Percentiles rank a stretch among this genome's conserved stretches.
These are phyloP conservation scores for Dothiorella sarmentorum DNA, from an alignment of 2,329 filamentous ascomycete genomes.

Conservation along the genomic window DNA sequence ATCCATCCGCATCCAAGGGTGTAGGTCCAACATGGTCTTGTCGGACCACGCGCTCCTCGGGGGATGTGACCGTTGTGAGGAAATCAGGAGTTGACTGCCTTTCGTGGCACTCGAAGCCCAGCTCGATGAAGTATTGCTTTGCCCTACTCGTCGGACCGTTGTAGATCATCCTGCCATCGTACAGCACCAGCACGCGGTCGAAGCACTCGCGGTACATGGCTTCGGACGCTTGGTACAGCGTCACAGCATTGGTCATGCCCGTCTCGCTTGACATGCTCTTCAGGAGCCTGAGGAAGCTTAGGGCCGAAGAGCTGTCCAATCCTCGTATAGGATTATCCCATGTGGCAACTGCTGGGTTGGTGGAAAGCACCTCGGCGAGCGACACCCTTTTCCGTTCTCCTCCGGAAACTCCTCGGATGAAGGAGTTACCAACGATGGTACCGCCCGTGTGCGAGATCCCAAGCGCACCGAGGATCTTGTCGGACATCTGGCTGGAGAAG, in stretches of 20 bases:
- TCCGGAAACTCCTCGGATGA: slow-evolving; percentile 59
- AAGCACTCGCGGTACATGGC: slow-evolving; percentile 39
- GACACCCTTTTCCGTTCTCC: slow-evolving; percentile 49
- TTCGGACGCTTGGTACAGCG: slow-evolving; percentile 65
- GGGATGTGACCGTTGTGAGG: slow-evolving; percentile 66
- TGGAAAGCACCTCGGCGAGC: slow-evolving; percentile 49
- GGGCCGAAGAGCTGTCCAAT: slow-evolving; percentile 68
- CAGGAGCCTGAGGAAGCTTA: slow-evolving; percentile 68
- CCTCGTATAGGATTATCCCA: slow-evolving; percentile 66
- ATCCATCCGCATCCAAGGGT: slow-evolving; percentile 54
- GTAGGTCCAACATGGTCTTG: slow-evolving; percentile 56
- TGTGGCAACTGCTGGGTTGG: slow-evolving; percentile 33
- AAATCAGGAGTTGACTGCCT: slow-evolving; percentile 69
- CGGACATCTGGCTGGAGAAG: slow-evolving; percentile 61
- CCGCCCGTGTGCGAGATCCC: slow-evolving; percentile 66
- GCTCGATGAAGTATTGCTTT: slow-evolving; percentile 61
- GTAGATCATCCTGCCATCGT: slow-evolving; percentile 48
- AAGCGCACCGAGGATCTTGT: slow-evolving; percentile 59
- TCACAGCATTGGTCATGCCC: slow-evolving; percentile 62
- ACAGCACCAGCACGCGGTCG: slow-evolving; percentile 39
- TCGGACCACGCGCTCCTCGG: slow-evolving; percentile 55
- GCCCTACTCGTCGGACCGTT: slow-evolving; percentile 61
- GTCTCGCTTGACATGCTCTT: slow-evolving; percentile 40
- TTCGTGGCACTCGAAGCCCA: slow-evolving; percentile 64
- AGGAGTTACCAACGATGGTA: slow-evolving; percentile 72